These are phyloP conservation scores for Alloascoidea hylecoeti DNA, from an alignment of 805 yeast species.

Conservation along the genomic window DNA sequence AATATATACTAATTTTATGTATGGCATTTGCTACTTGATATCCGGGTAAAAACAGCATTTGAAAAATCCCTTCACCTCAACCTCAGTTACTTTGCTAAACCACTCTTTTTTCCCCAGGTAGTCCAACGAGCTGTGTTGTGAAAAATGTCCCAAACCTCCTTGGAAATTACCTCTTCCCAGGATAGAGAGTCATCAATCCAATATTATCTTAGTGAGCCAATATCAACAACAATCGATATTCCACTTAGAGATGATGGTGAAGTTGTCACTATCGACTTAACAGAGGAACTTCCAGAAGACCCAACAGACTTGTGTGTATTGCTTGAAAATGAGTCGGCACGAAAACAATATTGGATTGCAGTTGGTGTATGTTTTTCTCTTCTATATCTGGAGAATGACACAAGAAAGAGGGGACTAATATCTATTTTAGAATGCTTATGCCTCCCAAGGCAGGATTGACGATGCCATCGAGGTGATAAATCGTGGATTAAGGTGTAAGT, in stretches of 20 bases:
- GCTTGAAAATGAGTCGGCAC: conserved; percentile 69
- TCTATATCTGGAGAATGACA: not conserved
- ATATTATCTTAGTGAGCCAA: conserved; percentile 3
- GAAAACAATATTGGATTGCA: conserved; percentile 68
- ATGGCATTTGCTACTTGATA: too few relatives aligned
- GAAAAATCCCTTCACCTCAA: too few relatives aligned
- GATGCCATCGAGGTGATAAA: conserved; percentile 54
- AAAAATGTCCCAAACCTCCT: too few relatives aligned
- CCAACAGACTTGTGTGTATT: conserved; percentile 70
- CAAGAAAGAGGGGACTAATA: too few relatives aligned
- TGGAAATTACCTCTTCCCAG: too few relatives aligned
- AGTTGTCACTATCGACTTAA: conserved; percentile 72
- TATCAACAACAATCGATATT: conserved; percentile 33
- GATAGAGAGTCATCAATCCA: not conserved
- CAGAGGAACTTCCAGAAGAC: conserved; percentile 79
- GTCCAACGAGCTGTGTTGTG: too few relatives aligned
- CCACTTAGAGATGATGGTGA: conserved; percentile 70
- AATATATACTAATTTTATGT: too few relatives aligned
- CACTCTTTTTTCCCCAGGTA: too few relatives aligned
- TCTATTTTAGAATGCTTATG: conserved; percentile 39
- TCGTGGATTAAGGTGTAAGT: conserved; percentile 35
- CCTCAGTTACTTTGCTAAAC: too few relatives aligned
- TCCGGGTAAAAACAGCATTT: too few relatives aligned
- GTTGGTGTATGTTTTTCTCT: conserved; percentile 31
- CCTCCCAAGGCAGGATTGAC: conserved; percentile 37